phyloP scores from a whole-genome alignment of 23 red algal species.

The Gracilaria vermiculophylla region DNA sequence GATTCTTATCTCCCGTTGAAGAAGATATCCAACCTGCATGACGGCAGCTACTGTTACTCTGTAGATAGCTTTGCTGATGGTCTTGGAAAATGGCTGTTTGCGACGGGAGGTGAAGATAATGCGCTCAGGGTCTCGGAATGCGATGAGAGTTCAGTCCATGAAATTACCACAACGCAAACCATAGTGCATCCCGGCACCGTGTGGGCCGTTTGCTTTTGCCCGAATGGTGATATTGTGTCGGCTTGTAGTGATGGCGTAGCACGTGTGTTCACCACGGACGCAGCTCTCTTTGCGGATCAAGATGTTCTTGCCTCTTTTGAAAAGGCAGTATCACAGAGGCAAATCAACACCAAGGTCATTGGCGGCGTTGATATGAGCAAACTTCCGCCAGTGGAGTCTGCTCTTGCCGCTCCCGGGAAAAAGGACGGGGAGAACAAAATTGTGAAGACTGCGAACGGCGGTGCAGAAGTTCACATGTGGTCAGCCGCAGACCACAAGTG shows the following conservation, averaged over 20 bases:
- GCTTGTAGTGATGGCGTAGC: constrained; percentile 76
- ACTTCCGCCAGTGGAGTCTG: constrained; percentile 51
- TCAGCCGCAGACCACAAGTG: constrained; percentile 60
- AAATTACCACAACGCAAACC: constrained; percentile 14
- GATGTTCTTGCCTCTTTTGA: constrained; percentile 73
- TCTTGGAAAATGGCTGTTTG: constrained; percentile 40
- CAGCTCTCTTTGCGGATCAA: constrained; percentile 29
- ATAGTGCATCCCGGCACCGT: constrained; percentile 78
- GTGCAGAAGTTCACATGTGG: constrained; percentile 95
- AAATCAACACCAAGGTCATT: constrained; percentile 76
- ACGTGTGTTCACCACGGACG: constrained; percentile 63
- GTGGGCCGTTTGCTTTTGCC: constrained; percentile 56
- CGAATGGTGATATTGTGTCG: constrained; percentile 62
- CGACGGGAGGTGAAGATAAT: constrained; percentile 77
- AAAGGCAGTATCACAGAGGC: constrained; percentile 45
- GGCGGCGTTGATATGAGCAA: constrained; percentile 77
- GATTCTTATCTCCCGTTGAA: background rate
- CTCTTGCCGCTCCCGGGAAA: constrained; percentile 65
- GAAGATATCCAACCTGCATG: constrained; percentile 56
- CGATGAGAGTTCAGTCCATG: background rate
- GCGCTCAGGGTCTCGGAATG: constrained; percentile 55
- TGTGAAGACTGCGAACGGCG: constrained; percentile 48
- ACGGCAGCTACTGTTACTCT: constrained; percentile 71
- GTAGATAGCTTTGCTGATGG: constrained; percentile 12
- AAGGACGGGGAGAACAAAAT: constrained; percentile 91